Conservation (phyloP, 805 yeast genomes). For the Pichia nanzhaoensis region DNA sequence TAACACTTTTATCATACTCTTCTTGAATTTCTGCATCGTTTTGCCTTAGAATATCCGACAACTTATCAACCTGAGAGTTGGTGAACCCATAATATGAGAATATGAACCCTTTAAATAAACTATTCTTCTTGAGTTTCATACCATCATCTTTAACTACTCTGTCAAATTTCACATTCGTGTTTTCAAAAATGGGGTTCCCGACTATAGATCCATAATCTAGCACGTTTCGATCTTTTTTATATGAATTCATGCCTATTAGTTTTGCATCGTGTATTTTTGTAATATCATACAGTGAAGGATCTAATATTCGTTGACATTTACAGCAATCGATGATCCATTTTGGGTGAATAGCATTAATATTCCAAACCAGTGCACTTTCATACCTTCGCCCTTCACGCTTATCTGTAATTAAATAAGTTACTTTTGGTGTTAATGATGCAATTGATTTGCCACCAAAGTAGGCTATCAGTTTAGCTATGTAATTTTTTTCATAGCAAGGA, state of each 20-base stretch:
- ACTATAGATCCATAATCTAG: constrained; percentile 9
- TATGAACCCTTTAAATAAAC: constrained; percentile 35
- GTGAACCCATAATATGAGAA: constrained; percentile 34
- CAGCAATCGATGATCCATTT: constrained; percentile 42
- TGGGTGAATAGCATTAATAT: constrained; percentile 45
- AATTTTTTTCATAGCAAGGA: constrained; percentile 25
- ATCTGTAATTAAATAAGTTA: constrained; percentile 42
- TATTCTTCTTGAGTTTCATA: not conserved
- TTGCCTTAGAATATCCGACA: constrained; percentile 13
- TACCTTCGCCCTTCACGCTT: constrained; percentile 46
- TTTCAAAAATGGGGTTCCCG: constrained; percentile 7
- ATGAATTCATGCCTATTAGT: constrained; percentile 27
- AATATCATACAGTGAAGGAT: constrained; percentile 35
- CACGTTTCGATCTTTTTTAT: constrained; percentile 18
- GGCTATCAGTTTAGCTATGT: constrained; percentile 31
- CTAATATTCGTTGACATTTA: constrained; percentile 38
- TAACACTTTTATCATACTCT: constrained; percentile 31
- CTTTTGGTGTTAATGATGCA: constrained; percentile 41
- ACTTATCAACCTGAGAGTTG: constrained; percentile 16
- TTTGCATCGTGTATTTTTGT: constrained; percentile 11
- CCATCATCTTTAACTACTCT: not conserved
- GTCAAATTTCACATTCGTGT: not conserved
- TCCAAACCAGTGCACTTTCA: constrained; percentile 47
- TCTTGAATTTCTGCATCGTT: constrained; percentile 22
- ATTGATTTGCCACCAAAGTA: constrained; percentile 46